These are phyloP conservation scores for Phyllosticta capitalensis DNA, from an alignment of 2,329 filamentous ascomycete species.

Conservation along the genomic window DNA sequence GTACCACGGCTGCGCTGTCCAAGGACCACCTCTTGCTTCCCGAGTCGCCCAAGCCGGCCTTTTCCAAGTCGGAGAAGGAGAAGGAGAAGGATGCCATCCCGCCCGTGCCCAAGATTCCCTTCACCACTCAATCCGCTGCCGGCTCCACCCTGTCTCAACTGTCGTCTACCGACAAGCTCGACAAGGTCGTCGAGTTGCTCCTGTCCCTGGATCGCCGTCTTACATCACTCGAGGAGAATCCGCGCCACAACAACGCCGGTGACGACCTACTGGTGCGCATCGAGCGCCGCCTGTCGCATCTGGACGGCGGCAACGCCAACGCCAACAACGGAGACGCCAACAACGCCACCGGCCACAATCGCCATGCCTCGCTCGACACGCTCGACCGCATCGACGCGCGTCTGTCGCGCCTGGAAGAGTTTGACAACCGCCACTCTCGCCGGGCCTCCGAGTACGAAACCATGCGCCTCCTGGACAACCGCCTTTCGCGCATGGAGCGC, in stretches of 20 bases:
- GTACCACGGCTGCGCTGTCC: slow-evolving; percentile 8
- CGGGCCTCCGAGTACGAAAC: slow-evolving; percentile 1
- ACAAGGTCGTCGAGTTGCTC: slow-evolving; percentile 11
- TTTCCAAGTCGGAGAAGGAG: slow-evolving; percentile 3
- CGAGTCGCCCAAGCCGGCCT: slow-evolving; percentile 5
- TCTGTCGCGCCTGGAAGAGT: slow-evolving; percentile 4
- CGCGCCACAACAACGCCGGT: background rate
- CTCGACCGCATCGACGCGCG: slow-evolving; percentile 11
- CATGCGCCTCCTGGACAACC: slow-evolving; percentile 3
- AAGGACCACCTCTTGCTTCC: slow-evolving; percentile 10
- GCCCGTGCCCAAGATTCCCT: slow-evolving; percentile 3
- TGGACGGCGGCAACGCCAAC: slow-evolving; percentile 1
- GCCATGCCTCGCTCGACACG: background rate
- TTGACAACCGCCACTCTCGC: background rate
- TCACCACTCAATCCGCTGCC: background rate
- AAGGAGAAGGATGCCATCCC: background rate
- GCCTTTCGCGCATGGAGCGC: slow-evolving; percentile 4
- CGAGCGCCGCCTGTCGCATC: background rate
- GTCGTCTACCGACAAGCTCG: slow-evolving; percentile 5
- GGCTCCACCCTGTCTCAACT: background rate
- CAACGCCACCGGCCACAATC: background rate
- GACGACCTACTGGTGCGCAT: slow-evolving; percentile 9
- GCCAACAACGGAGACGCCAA: background rate
- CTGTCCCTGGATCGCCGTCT: slow-evolving; percentile 8
- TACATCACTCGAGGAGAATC: slow-evolving; percentile 4